phyloP scores from a whole-genome alignment of 176 grass and related monocot species.

The Aegilops longissima region DNA sequence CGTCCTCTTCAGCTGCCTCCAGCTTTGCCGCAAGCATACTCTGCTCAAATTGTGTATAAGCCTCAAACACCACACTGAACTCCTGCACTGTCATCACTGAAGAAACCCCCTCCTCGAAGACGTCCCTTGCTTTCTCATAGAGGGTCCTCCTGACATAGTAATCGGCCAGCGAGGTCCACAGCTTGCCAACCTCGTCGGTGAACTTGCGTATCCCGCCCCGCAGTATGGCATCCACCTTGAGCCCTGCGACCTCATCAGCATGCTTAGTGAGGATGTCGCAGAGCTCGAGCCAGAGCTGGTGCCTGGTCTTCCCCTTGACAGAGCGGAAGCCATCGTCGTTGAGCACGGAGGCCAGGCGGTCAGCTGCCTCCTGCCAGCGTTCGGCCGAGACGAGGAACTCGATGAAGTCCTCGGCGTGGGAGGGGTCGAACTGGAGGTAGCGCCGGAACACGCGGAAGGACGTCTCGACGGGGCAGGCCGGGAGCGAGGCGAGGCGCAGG shows the following conservation, averaged over 20 bases:
- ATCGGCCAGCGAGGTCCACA: slow-evolving; percentile 77
- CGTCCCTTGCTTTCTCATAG: slow-evolving; percentile 68
- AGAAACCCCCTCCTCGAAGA: slow-evolving; percentile 76
- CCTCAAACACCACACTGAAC: slow-evolving; percentile 87
- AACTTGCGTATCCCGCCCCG: slow-evolving; percentile 70
- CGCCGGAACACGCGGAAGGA: slow-evolving; percentile 74
- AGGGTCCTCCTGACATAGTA: slow-evolving; percentile 75
- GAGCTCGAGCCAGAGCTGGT: slow-evolving; percentile 87
- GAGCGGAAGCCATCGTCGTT: slow-evolving; percentile 75
- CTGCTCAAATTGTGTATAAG: slow-evolving; percentile 82
- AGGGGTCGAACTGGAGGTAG: slow-evolving; percentile 84
- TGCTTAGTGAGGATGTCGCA: slow-evolving; percentile 80
- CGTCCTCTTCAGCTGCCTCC: slow-evolving; percentile 67
- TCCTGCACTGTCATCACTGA: slow-evolving; percentile 74
- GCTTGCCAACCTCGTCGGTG: slow-evolving; percentile 73
- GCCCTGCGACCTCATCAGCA: slow-evolving; percentile 64
- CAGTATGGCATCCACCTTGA: slow-evolving; percentile 81
- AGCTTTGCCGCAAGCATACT: slow-evolving; percentile 71
- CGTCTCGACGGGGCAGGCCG: slow-evolving; percentile 73
- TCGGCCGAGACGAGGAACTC: slow-evolving; percentile 55
- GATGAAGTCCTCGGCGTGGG: slow-evolving; percentile 81
- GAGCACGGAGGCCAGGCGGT: slow-evolving; percentile 65
- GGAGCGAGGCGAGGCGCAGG: slow-evolving; percentile 62
- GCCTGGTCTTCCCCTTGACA: slow-evolving; percentile 73
- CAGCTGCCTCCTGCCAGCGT: slow-evolving; percentile 75